Base-by-base conservation (phyloP, 129 eudicot species). In the Kitagawia praeruptora region DNA sequence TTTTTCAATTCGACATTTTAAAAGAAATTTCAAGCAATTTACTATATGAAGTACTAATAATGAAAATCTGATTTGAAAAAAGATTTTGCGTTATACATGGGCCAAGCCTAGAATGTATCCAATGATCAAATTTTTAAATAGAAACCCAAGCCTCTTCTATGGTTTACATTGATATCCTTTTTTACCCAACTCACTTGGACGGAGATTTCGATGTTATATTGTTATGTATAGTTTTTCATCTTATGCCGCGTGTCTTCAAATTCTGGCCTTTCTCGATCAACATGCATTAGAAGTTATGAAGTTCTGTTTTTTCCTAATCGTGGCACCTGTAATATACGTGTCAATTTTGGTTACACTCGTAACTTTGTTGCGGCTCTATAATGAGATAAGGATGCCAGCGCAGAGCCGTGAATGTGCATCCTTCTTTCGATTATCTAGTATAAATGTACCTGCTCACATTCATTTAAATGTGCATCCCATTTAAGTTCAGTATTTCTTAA, bases 151-250 rank as follows among this genome's bases (percentile, higher is more conserved):
- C 77, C 74, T 83, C 89, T 86, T 69, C 37, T 79, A 67, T 75
- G 83, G 84, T 81, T 79, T 82, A 85, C 74, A 85, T 83, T 81
- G 81, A 84, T 82, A 71, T 41, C 81, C 56, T 75, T 53, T 70
- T 81, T 51, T 75, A 76, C 72, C 77, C 42, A 83, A 78, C 40
- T 34, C 15, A 0, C 41, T 82, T 79, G 85, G 78, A 64, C 40
- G 11, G 70, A 75, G 2, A 28, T 40, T 49, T 23, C 19, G 51
- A 82, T 69, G 38, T 63, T 41, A 77, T 83, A 39, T 46, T 69
- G 38, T 63, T 41, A 77, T 83, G 44, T 46, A 19, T 77, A 51
- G 37, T 18, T 51, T 51, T 82, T 78, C 42, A 77, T 53, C 37
- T 74, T 40, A 70, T 76, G 84, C 80, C 82, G 53, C 53, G 75